Base-by-base conservation (phyloP, 2,329 filamentous ascomycete species). In the Pseudodiploospora longispora region DNA sequence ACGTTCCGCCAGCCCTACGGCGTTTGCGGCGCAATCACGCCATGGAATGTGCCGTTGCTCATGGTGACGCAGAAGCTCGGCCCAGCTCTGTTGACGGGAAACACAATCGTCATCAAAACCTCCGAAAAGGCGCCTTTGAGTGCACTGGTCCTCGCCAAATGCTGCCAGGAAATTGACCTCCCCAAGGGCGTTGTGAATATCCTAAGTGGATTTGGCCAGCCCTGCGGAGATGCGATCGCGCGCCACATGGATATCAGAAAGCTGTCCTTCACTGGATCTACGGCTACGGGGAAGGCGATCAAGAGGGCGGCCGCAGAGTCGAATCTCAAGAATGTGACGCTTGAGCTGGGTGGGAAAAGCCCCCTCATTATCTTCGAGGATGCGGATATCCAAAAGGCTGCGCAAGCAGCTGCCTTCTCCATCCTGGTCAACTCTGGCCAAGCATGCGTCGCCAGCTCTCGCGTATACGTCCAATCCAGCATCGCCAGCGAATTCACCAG, bases 211-310 rank as follows among this genome's bases (percentile, higher is more conserved):
- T 74, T 82, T 50, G 85, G 85, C 3, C 68, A 71, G 10, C 77
- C 78, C 36, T 78, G 83, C 1, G 85, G 86, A 10, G 73, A 77
- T 4, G 77, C 81, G 1, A 70, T 91, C 5, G 78, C 82, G 1
- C 68, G 73, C 31, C 86, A 91, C 61, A 70, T 79, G 47, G 75
- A 77, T 39, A 76, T 91, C 30, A 78, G 85, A 52, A 87, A 84
- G 56, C 70, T 91, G 40, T 81, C 82, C 1, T 93, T 93, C 53
- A 91, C 87, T 0, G 87, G 87, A 29, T 85, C 80, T 6, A 84
- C 81, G 2, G 71, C 70, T 2, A 87, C 85, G 0, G 87, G 83
- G 1, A 76, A 79, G 44, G 70, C 80, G 42, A 86, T 91, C 43
- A 85, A 87, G 75, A 83, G 84, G 55, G 74, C 78, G 57, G 83